These are phyloP conservation scores for Reutealis trisperma DNA, from an alignment of 345 rosid species.

Conservation along the genomic window DNA sequence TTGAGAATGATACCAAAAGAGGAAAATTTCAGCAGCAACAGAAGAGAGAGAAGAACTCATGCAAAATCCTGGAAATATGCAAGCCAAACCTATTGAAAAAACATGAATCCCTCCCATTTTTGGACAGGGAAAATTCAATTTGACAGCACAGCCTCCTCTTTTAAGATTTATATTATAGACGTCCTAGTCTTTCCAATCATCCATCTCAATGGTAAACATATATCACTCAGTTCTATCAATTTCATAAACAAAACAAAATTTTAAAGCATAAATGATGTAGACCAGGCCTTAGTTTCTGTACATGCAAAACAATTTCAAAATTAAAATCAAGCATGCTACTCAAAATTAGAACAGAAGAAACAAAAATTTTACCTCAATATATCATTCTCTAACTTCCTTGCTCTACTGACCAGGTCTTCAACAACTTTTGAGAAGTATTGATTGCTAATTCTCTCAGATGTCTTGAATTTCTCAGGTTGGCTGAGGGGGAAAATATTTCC, in stretches of 20 bases:
- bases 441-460: conserved; percentile 45
- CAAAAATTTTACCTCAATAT: conserved; percentile 50
- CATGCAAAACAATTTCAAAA: neutral
- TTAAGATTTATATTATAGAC: neutral
- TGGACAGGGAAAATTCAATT: neutral
- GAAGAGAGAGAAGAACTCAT: neutral
- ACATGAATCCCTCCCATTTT: neutral
- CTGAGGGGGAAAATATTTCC: conserved; percentile 25
- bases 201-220: neutral
- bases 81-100: neutral
- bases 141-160: neutral
- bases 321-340: neutral
- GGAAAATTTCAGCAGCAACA: conserved; percentile 7
- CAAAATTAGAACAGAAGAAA: neutral
- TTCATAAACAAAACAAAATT: neutral
- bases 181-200: neutral
- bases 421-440: conserved; percentile 58
- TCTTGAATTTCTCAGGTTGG: conserved; percentile 40
- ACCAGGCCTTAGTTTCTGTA: neutral
- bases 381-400: conserved; percentile 59
- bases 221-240: neutral
- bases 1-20: neutral
- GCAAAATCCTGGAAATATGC: conserved; percentile 7
- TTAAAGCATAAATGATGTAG: neutral
- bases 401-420: conserved; percentile 58